These are phyloP conservation scores for Climacium dendroides DNA, from an alignment of 225 moss, liverwort and hornwort species.

Conservation along the genomic window DNA sequence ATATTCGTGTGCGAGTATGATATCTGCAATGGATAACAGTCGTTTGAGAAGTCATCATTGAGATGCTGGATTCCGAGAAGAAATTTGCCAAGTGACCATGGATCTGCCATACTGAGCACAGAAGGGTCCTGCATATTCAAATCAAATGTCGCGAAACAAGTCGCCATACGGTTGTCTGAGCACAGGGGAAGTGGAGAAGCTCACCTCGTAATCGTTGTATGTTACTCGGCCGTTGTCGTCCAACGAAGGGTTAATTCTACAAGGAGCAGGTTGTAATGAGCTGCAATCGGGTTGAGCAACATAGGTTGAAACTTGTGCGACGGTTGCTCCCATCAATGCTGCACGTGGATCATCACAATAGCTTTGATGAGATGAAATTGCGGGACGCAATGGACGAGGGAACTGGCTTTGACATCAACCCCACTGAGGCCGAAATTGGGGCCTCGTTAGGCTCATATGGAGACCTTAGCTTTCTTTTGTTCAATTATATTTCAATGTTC, in stretches of 20 bases:
- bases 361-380: not conserved
- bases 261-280: not conserved
- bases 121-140: not conserved
- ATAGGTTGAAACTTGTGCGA: not conserved
- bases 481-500: not conserved
- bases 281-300: conserved; percentile 9
- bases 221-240: not conserved
- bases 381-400: not conserved
- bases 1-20: not conserved
- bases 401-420: not conserved
- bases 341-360: not conserved
- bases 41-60: not conserved
- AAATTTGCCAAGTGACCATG: not conserved
- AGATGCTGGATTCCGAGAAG: not conserved
- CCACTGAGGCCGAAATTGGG: not conserved
- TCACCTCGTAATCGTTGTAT: conserved; percentile 6
- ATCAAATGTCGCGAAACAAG: not conserved
- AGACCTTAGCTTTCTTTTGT: not conserved
- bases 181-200: not conserved
- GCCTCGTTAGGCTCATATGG: too few relatives aligned
- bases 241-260: not conserved
- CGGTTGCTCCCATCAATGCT: not conserved
- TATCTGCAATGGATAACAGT: not conserved
- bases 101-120: not conserved
- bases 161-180: not conserved